A percentile compares a stretch with the other conserved stretches of the same genome.
Evolutionary conservation across 768 basidiomycete species (phyloP).

Genomic region (Phlegmacium glaucopus): DNA sequence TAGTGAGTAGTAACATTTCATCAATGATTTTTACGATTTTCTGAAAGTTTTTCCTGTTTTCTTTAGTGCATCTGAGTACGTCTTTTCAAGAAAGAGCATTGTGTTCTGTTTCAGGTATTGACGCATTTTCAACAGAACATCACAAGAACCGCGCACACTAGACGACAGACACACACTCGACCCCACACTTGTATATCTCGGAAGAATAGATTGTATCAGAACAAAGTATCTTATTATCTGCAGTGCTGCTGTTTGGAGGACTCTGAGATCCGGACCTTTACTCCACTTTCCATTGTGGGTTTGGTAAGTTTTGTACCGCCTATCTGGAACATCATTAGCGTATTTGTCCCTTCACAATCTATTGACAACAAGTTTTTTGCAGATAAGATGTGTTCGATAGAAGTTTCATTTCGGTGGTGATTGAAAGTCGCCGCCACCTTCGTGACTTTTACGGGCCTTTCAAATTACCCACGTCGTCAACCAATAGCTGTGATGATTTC

Average conservation of each 20-base stretch:
- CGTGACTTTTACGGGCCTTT: too few relatives aligned
- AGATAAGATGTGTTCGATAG: too few relatives aligned
- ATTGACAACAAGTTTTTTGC: too few relatives aligned
- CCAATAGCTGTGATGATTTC: too few relatives aligned
- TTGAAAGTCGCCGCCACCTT: too few relatives aligned
- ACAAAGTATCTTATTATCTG: constrained; percentile 10
- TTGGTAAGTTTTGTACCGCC: too few relatives aligned
- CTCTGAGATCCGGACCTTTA: too few relatives aligned
- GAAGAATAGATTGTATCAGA: constrained; percentile 17
- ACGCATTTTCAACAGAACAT: constrained; percentile 52
- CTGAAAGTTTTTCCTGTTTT: constrained; percentile 3
- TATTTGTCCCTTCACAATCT: too few relatives aligned
- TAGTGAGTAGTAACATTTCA: constrained; percentile 52
- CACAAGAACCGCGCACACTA: constrained; percentile 91
- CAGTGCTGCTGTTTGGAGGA: neutral
- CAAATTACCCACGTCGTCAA: too few relatives aligned
- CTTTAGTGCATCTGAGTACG: constrained; percentile 82
- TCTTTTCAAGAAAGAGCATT: constrained; percentile 9
- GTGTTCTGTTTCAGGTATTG: constrained; percentile 17
- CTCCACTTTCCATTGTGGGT: too few relatives aligned
- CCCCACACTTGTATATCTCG: neutral
- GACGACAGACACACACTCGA: constrained; percentile 6
- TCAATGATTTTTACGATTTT: neutral
- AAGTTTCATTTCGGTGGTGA: too few relatives aligned
- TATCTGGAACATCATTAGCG: too few relatives aligned